Evolutionary conservation across 805 yeast species (phyloP).

Genomic region (Candida easanensis): DNA sequence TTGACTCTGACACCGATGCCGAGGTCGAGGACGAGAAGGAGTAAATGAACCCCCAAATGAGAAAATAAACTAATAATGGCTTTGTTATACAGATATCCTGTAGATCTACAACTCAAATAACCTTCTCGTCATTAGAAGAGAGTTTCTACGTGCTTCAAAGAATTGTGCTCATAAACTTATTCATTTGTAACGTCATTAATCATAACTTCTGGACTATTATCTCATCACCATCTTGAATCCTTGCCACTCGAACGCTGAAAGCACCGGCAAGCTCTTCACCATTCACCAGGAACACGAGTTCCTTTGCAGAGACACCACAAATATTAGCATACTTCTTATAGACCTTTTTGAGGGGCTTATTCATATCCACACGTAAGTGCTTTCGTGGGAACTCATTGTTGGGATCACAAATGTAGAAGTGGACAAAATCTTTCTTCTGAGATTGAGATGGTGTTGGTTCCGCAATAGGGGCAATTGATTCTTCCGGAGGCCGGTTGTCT

Average conservation of each 20-base stretch:
- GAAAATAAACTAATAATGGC: background rate
- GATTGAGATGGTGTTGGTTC: no score
- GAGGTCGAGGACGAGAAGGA: constrained; percentile 39
- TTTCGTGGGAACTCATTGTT: background rate
- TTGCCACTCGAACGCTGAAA: no score
- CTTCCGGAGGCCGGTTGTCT: no score
- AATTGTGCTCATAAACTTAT: no score
- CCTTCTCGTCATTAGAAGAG: no score
- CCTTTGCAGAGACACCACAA: background rate
- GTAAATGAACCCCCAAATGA: no score
- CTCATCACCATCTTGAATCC: no score
- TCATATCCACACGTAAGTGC: background rate
- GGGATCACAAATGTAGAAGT: background rate
- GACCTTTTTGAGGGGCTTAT: background rate
- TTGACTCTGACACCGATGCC: constrained; percentile 63
- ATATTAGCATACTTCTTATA: background rate
- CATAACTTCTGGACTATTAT: no score
- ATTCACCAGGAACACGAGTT: background rate
- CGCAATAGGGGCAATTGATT: no score
- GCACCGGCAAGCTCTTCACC: background rate
- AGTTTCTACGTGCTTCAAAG: no score
- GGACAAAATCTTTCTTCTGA: background rate
- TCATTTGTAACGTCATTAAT: no score
- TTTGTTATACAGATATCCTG: background rate
- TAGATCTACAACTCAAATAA: no score